Base-by-base conservation (phyloP, 495 filamentous ascomycete species). In the Achaetomiella virescens region DNA sequence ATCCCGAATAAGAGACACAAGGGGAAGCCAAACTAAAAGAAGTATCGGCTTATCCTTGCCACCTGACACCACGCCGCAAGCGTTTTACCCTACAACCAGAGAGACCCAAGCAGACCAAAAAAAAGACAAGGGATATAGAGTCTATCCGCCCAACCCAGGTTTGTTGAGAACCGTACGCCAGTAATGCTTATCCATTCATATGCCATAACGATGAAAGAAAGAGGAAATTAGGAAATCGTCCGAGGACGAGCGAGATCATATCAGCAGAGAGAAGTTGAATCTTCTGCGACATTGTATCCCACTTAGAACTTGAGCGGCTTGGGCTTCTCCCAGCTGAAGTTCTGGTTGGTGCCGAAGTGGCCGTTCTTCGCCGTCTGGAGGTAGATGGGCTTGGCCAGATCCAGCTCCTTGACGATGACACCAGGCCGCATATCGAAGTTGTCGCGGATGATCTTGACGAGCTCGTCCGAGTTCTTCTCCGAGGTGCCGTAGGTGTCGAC, bases 361-460 rank as follows among this genome's bases (percentile, higher is more conserved):
- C 92, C 93, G 75, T 97, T 97, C 88, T 96, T 96, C 69, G 93
- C 93, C 27, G 93, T 98, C 80, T 91, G 81, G 84, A 82, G 84
- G 86, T 98, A 98, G 82, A 97, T 96, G 61, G 93, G 93, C 78
- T 90, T 89, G 70, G 85, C 82, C 54, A 98, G 82, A 73, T 97
- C 86, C 50, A 98, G 88, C 78, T 96, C 91, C 81, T 89, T 90
- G 76, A 97, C 93, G 68, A 98, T 98, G 71, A 96, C 90, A 82
- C 93, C 93, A 53, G 93, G 93, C 63, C 93, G 82, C 70, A 98
- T 81, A 77, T 98, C 92, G 69, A 98, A 98, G 84, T 98, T 97
- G 66, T 83, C 81, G 61, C 82, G 80, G 80, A 98, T 90, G 75
- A 98, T 97, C 66, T 88, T 74, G 64, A 96, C 93, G 29, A 98